Percentiles rank a stretch among this genome's conserved stretches.
These are phyloP conservation scores for Dalbergia oliveri DNA, from an alignment of 306 rosid species.

Conservation along the genomic window DNA sequence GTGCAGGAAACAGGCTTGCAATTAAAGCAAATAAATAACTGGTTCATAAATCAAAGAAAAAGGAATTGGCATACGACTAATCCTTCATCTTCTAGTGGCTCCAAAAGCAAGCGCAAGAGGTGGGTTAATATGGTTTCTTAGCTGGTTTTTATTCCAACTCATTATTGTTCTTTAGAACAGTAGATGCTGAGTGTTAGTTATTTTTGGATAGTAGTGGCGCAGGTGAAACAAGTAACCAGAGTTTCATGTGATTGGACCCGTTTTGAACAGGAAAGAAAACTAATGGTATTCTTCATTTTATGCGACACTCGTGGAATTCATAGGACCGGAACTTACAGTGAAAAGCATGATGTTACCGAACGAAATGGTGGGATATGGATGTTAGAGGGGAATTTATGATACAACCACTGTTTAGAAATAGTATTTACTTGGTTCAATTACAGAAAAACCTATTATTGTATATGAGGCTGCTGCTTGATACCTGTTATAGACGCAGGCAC, in stretches of 20 bases:
- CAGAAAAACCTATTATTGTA: background rate
- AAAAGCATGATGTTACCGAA: background rate
- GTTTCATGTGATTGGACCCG: slow-evolving; percentile 53
- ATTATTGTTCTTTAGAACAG: background rate
- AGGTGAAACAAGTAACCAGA: slow-evolving; percentile 72
- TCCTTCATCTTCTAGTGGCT: slow-evolving; percentile 60
- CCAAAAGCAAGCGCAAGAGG: slow-evolving; percentile 96
- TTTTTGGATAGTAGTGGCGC: slow-evolving; percentile 54
- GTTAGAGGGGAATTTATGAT: slow-evolving; percentile 9
- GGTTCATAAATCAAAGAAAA: slow-evolving; percentile 72
- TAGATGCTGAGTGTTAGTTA: no score
- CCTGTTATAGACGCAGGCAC: slow-evolving; percentile 1
- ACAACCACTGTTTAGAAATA: slow-evolving; percentile 11
- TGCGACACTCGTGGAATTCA: slow-evolving; percentile 22
- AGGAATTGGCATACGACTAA: slow-evolving; percentile 94
- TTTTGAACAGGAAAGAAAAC: slow-evolving; percentile 5
- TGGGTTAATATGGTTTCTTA: background rate
- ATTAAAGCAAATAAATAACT: slow-evolving; percentile 69
- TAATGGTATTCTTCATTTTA: slow-evolving; percentile 9
- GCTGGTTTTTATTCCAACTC: background rate
- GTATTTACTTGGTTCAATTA: slow-evolving; percentile 7
- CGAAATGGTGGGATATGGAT: slow-evolving; percentile 25
- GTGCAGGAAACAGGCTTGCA: slow-evolving; percentile 97
- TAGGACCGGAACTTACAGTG: background rate
- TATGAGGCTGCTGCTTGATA: slow-evolving; percentile 15